Evolutionary conservation across 2,329 filamentous ascomycete species (phyloP).

Genomic region (Lecanicillium sp.): DNA sequence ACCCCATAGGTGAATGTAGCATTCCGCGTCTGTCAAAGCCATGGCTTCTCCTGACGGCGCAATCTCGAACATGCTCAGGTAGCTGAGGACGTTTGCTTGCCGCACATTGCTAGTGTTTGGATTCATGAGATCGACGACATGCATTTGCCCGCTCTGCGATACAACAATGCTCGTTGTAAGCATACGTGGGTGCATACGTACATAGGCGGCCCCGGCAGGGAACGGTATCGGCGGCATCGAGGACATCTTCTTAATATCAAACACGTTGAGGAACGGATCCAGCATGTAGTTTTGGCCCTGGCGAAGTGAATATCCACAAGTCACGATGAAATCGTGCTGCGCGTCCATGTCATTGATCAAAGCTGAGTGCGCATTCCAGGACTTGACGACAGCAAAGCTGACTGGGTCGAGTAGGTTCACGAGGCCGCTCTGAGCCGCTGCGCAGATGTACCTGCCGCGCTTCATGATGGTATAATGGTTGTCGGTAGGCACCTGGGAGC

Average conservation of each 20-base stretch:
- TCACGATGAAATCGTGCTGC: slow-evolving; percentile 88
- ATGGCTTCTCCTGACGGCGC: slow-evolving; percentile 83
- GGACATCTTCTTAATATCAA: slow-evolving; percentile 84
- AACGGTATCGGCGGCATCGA: slow-evolving; percentile 88
- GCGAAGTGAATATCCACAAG: slow-evolving; percentile 84
- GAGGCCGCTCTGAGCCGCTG: slow-evolving; percentile 72
- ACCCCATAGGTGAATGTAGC: slow-evolving; percentile 78
- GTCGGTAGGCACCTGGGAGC: slow-evolving; percentile 55
- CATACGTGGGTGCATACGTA: slow-evolving; percentile 93
- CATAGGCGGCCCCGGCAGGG: slow-evolving; percentile 85
- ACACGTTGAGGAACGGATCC: slow-evolving; percentile 90
- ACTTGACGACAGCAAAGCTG: slow-evolving; percentile 70
- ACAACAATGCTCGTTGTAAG: slow-evolving; percentile 91
- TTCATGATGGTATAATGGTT: slow-evolving; percentile 89
- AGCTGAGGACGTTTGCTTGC: slow-evolving; percentile 69
- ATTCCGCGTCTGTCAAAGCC: slow-evolving; percentile 71
- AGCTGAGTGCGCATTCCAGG: slow-evolving; percentile 84
- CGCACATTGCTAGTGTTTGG: slow-evolving; percentile 79
- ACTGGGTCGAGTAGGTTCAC: slow-evolving; percentile 81
- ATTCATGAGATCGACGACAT: slow-evolving; percentile 93
- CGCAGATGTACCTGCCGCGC: slow-evolving; percentile 82
- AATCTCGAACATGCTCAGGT: slow-evolving; percentile 74
- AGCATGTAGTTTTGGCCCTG: slow-evolving; percentile 68
- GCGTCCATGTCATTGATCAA: slow-evolving; percentile 96
- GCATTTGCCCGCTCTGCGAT: slow-evolving; percentile 86